Base-by-base conservation (phyloP, 2,329 filamentous ascomycete genomes). In the Fusarium chaquense region DNA sequence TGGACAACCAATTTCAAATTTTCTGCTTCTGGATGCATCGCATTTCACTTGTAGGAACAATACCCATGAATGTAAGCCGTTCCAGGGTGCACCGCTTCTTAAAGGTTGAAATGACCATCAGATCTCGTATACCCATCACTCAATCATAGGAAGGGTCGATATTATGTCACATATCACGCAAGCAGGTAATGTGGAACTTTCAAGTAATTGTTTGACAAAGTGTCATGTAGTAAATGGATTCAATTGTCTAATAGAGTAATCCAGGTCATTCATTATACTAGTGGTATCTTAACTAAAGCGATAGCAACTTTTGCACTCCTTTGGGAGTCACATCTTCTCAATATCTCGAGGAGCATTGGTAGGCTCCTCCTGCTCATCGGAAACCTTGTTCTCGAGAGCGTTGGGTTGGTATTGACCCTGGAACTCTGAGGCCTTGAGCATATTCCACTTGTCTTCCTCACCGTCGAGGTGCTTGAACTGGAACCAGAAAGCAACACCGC, bases 381-480 rank as follows among this genome's bases (percentile, higher is more conserved):
- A 32, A 7, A 75, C 33, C 70, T 77, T 74, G 69, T 79, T 77
- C 54, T 71, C 69, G 22, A 74, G 22, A 45, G 76, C 78, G 2
- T 76, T 81, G 24, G 81, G 83, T 73, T 81, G 75, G 70, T 78
- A 76, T n/a, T 69, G 57, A 41, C 83, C 83, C 67, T 81, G 74
- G 65, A 72, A 84, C 68, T 82, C 76, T 24, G 81, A 82, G 72
- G 80, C 81, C 77, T 81, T 77, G 52, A 88, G 78, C 84, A 88
- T 85, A 78, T 94, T 94, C 70, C 91, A 81, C 72, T 84, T 82
- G 77, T 93, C 91, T 76, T 94, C 92, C 69, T 89, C 82, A 28
- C 78, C 80, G 75, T 94, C 91, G 12, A 91, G 82, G n/a, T 86
- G 82, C 40, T 84, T 81, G 82, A 91, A 92, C 74, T 84, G 87